Base-by-base conservation (phyloP, 2,329 filamentous ascomycete genomes). In the Trichoderma sp. region DNA sequence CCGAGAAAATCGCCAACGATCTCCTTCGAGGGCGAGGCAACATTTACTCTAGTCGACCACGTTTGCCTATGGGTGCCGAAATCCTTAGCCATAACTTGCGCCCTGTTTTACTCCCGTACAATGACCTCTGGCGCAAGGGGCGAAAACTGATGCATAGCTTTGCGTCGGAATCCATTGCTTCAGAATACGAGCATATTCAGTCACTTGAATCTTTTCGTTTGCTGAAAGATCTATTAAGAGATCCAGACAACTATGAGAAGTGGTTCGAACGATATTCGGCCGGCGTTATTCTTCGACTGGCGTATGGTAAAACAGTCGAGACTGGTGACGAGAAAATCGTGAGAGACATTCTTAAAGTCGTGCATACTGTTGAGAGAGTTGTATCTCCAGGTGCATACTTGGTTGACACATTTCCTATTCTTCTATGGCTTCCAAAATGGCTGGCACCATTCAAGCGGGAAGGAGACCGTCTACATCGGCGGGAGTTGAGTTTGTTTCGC, bases 11-110 rank as follows among this genome's bases (percentile, higher is more conserved):
- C 64, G 83, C 83, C 9, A 77, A 80, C 69, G 83, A 85, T 64
- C 77, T 84, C 8, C 78, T 85, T 4, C 76, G 83, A 45, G 84
- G 84, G 74, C 76, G 82, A 34, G 83, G 83, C 5, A 80, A 84
- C 69, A 84, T 82, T 68, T 84, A 84, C 70, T 80, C 82, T 1
- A 83, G 83, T 5, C 77, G 83, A n/a, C 81, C 82, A 8, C 82
- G 84, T 75, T 83, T 85, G 52, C 32, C 27, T 54, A 27, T 48
- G 15, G 45, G 22, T 8, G 45, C n/a, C 22, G 39, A 27, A 22
- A n/a, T 64, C 17, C 45, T 64, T 7, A 64, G 45, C 27, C 17
- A 17, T 7, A 64, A 64, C 57, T 19, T 60, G 57, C 37, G 57
- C 17, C 57, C 57, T 45, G 37, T 60, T 29, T 48, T 60, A 15